Conservation (phyloP, 768 basidiomycete species). For the Leccinellum luteum region DNA sequence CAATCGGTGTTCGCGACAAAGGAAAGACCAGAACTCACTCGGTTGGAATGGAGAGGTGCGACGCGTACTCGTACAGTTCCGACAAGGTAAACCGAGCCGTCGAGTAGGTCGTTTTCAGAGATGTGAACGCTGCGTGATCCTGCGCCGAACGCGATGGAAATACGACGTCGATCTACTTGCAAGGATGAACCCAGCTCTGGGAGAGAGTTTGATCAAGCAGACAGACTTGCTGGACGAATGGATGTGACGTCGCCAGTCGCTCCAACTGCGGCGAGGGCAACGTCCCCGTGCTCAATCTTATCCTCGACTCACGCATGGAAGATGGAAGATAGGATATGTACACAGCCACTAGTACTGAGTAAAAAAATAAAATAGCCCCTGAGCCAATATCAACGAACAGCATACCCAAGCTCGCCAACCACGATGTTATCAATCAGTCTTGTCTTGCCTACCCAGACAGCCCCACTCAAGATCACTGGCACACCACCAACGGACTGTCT, state of each 20-base stretch:
- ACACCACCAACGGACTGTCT: slow-evolving; percentile 29
- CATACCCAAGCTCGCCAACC: slow-evolving; percentile 47
- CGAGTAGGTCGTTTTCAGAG: slow-evolving; percentile 43
- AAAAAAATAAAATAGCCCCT: background rate
- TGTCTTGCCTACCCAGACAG: slow-evolving; percentile 81
- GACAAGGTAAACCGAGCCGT: slow-evolving; percentile 44
- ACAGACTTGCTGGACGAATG: slow-evolving; percentile 54
- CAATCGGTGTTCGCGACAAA: background rate
- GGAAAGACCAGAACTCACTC: slow-evolving; percentile 6
- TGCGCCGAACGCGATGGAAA: slow-evolving; percentile 47
- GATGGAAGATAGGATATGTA: background rate
- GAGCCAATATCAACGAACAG: background rate
- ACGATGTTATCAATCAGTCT: slow-evolving; percentile 92
- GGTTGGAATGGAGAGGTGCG: slow-evolving; percentile 17
- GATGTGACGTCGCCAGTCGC: slow-evolving; percentile 40
- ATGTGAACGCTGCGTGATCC: slow-evolving; percentile 37
- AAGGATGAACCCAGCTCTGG: slow-evolving; percentile 2
- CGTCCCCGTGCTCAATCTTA: slow-evolving; percentile 19
- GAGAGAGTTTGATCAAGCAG: background rate
- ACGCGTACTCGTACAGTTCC: slow-evolving; percentile 41
- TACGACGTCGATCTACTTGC: slow-evolving; percentile 56
- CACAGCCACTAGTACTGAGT: slow-evolving; percentile 17
- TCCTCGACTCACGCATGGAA: slow-evolving; percentile 17
- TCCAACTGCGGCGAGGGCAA: slow-evolving; percentile 31
- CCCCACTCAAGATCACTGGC: slow-evolving; percentile 76